A percentile compares a stretch with the other conserved stretches of the same genome.
Evolutionary conservation across 768 basidiomycete species (phyloP).

Genomic region (Phlebiopsis gigantea): DNA sequence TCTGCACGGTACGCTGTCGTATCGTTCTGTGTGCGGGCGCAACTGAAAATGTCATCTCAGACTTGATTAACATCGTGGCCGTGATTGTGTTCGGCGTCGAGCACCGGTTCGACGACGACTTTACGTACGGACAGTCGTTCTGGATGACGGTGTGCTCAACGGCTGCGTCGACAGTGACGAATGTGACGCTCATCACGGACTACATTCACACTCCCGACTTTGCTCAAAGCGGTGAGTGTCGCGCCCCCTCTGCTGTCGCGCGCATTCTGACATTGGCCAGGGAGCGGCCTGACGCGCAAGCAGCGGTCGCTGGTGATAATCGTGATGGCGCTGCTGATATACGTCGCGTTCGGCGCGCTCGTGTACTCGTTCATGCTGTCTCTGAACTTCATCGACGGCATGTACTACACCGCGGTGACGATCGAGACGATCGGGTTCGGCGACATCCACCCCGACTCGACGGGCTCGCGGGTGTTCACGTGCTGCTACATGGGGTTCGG

Average conservation of each 20-base stretch:
- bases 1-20: slow-evolving; percentile 52
- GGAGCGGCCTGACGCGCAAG: slow-evolving; percentile 75
- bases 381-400: slow-evolving; percentile 61
- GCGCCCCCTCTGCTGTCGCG: too few species aligned
- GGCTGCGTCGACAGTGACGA: slow-evolving; percentile 56
- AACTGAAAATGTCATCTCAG: slow-evolving; percentile 30
- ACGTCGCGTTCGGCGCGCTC: slow-evolving; percentile 69
- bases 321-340: slow-evolving; percentile 67
- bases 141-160: slow-evolving; percentile 81
- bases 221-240: slow-evolving; percentile 48
- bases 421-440: slow-evolving; percentile 72
- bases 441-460: slow-evolving; percentile 55
- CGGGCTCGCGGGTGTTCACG: slow-evolving; percentile 52
- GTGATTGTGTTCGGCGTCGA: slow-evolving; percentile 58
- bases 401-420: slow-evolving; percentile 74
- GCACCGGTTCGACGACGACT: slow-evolving; percentile 58
- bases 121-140: slow-evolving; percentile 61
- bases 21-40: background rate
- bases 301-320: slow-evolving; percentile 78
- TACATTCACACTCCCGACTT: slow-evolving; percentile 57
- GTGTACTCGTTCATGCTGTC: slow-evolving; percentile 47
- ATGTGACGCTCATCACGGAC: slow-evolving; percentile 63
- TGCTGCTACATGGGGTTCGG: slow-evolving; percentile 56
- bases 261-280: slow-evolving; percentile 29
- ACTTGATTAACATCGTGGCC: slow-evolving; percentile 60